Percentiles rank a stretch among this genome's conserved stretches.
Conservation (phyloP, 371 early-diverging fungal genomes). For the Dichotomocladium elegans region DNA sequence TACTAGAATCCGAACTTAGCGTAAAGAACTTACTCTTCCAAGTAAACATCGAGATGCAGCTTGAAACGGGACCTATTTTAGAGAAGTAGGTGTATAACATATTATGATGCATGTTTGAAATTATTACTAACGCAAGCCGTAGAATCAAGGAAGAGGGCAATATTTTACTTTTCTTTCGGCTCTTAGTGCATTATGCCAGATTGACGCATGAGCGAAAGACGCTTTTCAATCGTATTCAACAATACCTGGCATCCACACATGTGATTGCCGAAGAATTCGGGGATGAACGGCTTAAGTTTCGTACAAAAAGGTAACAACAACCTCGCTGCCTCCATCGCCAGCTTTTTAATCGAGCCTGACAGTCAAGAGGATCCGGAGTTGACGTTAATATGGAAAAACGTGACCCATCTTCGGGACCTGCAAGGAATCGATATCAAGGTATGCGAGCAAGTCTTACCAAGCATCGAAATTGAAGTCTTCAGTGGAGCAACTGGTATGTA, state of each 20-base stretch:
- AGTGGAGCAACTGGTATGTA: slow-evolving; percentile 3
- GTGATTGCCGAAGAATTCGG: slow-evolving; percentile 12
- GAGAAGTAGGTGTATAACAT: slow-evolving; percentile 22
- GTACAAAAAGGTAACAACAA: slow-evolving; percentile 11
- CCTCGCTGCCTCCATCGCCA: neutral
- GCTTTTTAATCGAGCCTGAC: neutral
- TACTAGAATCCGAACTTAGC: slow-evolving; percentile 14
- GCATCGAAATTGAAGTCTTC: slow-evolving; percentile 9
- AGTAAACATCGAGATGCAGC: slow-evolving; percentile 23
- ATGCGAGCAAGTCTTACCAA: slow-evolving; percentile 16
- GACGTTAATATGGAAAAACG: slow-evolving; percentile 17
- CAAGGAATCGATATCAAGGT: slow-evolving; percentile 2
- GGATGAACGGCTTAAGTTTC: slow-evolving; percentile 16
- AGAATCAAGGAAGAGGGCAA: slow-evolving; percentile 28
- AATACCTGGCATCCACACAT: neutral
- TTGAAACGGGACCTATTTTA: slow-evolving; percentile 21
- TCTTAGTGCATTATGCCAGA: slow-evolving; percentile 23
- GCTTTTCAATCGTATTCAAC: slow-evolving; percentile 12
- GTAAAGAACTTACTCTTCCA: slow-evolving; percentile 21
- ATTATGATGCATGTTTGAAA: neutral
- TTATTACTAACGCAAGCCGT: neutral
- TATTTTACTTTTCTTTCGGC: slow-evolving; percentile 27
- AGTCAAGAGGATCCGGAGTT: slow-evolving; percentile 4
- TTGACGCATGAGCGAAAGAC: slow-evolving; percentile 14
- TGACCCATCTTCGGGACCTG: neutral